Conservation (phyloP, 1,284 basidiomycete genomes). For the Omphalotus olearius region DNA sequence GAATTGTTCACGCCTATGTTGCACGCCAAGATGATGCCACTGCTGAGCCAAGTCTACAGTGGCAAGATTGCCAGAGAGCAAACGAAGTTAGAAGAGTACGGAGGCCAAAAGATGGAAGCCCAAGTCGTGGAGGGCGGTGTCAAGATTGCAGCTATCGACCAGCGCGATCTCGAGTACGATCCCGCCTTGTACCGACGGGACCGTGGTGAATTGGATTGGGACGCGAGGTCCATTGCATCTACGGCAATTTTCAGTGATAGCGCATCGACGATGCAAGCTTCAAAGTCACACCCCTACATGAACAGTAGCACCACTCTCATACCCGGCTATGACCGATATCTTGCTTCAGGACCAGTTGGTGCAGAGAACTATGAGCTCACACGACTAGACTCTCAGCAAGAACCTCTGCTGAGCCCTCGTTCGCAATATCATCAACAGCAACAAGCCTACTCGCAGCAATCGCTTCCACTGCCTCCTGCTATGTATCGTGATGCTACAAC, state of each 20-base stretch:
- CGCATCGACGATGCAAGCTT: conserved; percentile 35
- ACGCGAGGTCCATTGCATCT: conserved; percentile 65
- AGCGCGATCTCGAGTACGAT: conserved; percentile 75
- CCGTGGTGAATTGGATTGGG: conserved; percentile 79
- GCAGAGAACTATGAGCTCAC: conserved; percentile 52
- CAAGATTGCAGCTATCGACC: conserved; percentile 70
- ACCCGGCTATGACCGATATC: conserved; percentile 52
- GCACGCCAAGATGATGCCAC: conserved; percentile 78
- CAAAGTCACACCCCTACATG: conserved; percentile 41
- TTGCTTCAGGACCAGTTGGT: conserved; percentile 35
- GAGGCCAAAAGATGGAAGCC: conserved; percentile 69
- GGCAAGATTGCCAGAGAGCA: conserved; percentile 65
- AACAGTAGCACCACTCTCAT: conserved; percentile 31
- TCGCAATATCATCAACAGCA: conserved; percentile 24
- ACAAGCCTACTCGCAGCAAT: conserved; percentile 30
- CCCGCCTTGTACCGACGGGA: conserved; percentile 70
- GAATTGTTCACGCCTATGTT: conserved; percentile 87
- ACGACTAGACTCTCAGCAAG: conserved; percentile 46
- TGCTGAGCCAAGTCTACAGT: conserved; percentile 69
- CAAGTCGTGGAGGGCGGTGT: conserved; percentile 70
- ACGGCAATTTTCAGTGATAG: conserved; percentile 44
- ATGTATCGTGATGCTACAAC: conserved; percentile 27
- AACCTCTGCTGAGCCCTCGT: conserved; percentile 47
- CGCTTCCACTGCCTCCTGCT: conserved; percentile 27
- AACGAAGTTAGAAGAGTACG: conserved; percentile 67